These are phyloP conservation scores for Calycina herbarum DNA, from an alignment of 2,329 filamentous ascomycete species.

Conservation along the genomic window DNA sequence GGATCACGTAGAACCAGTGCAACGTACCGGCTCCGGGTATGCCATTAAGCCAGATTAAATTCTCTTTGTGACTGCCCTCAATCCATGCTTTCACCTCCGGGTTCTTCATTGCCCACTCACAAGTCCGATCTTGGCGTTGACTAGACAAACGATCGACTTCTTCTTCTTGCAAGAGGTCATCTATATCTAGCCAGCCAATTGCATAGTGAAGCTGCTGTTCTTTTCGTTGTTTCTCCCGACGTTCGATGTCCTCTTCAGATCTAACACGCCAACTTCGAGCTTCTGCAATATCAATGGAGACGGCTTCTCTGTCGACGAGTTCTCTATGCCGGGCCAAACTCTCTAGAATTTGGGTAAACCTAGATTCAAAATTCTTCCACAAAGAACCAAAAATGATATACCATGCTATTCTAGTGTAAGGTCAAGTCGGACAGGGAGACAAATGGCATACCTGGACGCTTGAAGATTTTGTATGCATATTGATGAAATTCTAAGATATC, in stretches of 20 bases:
- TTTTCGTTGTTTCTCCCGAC: constrained; percentile 8
- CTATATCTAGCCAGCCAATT: constrained; percentile 18
- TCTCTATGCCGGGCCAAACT: constrained; percentile 16
- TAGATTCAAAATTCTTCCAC: constrained; percentile 21
- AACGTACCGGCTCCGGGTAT: constrained; percentile 21
- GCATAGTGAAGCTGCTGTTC: constrained; percentile 15
- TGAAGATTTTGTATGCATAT: constrained; percentile 48
- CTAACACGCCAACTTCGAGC: constrained; percentile 12
- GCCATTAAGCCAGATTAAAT: constrained; percentile 22
- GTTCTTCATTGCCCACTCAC: constrained; percentile 17
- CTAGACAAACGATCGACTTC: constrained; percentile 7
- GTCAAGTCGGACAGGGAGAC: constrained; percentile 18
- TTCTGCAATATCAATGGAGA: constrained; percentile 16
- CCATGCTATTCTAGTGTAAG: constrained; percentile 11
- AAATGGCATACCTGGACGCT: constrained; percentile 16
- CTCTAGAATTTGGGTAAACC: constrained; percentile 18
- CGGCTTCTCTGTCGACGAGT: constrained; percentile 15
- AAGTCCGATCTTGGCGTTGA: constrained; percentile 16
- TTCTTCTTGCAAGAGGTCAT: constrained; percentile 3
- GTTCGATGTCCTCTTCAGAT: constrained; percentile 10
- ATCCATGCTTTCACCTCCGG: constrained; percentile 13
- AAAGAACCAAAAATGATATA: constrained; percentile 19
- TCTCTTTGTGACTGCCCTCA: constrained; percentile 12
- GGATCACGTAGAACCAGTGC: background rate
- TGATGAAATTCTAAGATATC: constrained; percentile 52